Percentiles rank a stretch among this genome's conserved stretches.
These are phyloP conservation scores for Chlorella variabilis DNA, from an alignment of 163 green algal genomes.

Conservation along the genomic window DNA sequence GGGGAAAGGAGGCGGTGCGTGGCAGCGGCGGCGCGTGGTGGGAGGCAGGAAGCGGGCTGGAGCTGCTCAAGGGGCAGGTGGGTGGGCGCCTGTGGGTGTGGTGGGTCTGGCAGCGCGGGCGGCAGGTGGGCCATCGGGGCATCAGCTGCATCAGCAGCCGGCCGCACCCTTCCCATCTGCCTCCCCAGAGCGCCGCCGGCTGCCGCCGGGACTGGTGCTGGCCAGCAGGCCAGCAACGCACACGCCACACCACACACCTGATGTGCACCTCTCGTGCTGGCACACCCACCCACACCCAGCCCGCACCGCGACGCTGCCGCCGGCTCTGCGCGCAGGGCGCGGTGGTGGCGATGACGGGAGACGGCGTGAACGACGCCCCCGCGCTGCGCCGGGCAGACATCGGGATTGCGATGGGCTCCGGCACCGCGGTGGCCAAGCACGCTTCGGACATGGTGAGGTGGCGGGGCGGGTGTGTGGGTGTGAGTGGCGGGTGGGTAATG, in stretches of 20 bases:
- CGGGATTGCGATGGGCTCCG: conserved; percentile 93
- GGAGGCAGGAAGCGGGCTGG: no score
- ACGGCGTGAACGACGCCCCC: conserved; percentile 95
- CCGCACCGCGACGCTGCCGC: no score
- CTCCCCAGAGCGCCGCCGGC: no score
- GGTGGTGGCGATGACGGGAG: conserved; percentile 94
- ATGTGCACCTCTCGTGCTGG: no score
- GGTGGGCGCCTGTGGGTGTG: neutral
- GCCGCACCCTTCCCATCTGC: no score
- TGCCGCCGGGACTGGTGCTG: no score
- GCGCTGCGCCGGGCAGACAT: conserved; percentile 92
- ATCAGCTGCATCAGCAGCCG: no score
- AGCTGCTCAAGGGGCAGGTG: neutral
- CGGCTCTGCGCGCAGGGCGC: conserved; percentile 63
- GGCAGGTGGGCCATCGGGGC: neutral
- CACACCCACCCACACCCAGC: no score
- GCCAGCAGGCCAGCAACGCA: no score
- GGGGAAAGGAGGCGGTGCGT: neutral
- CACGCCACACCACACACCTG: no score
- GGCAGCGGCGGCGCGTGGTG: no score
- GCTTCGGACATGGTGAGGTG: conserved; percentile 83
- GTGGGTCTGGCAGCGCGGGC: neutral
- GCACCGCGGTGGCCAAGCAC: conserved; percentile 87
- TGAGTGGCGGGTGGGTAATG: neutral
- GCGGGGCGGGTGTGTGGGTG: neutral